Evolutionary conservation across 1,284 basidiomycete species (phyloP), one percentile per base, ranked within the genome.

Genomic region (Phellopilus nigrolimitatus): DNA sequence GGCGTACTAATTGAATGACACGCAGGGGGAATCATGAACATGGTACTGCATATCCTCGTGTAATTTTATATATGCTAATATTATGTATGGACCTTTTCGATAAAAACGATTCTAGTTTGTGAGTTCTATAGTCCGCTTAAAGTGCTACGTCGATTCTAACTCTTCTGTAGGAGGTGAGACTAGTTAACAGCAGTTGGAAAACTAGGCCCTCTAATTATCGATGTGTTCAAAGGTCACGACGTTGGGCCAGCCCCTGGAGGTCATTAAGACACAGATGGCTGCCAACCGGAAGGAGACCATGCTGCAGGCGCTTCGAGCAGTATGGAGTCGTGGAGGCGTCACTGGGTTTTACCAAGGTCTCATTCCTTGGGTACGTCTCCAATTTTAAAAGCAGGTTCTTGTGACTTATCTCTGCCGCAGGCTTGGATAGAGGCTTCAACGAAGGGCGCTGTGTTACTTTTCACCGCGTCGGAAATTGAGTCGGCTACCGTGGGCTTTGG

Each of bases 341-440:
- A 66, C 75, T 36, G 97, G 97, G 40, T 95, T 97, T 76, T 99
- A 94, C 73, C 97, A 99, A 71, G 97, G 97, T 60, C 81, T 99
- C 53, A 99, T 99, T 67, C 97, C 95, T 62, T 99, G 95, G 95
- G 91, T 92, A 60, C 58, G 82, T 69, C 4, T 44, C 30, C 41
- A 19, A 31, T 22, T 53, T 19, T 24, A 38, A n/a, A 44, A 12
- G n/a, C n/a, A n/a, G n/a, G n/a, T n/a, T n/a, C n/a, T n/a, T n/a
- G n/a, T n/a, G n/a, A n/a, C n/a, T n/a, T n/a, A n/a, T n/a, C n/a
- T n/a, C n/a, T n/a, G n/a, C n/a, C n/a, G n/a, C n/a, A 94, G 92
- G 97, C 97, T 24, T 99, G 97, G 97, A 97, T 99, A 64, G 97
- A 99, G 69, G 97, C 95, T 1, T 97, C 95, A 1, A 99, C 97